Conservation (phyloP, 164 flowering plant species). For the Chimonanthus salicifolius region DNA sequence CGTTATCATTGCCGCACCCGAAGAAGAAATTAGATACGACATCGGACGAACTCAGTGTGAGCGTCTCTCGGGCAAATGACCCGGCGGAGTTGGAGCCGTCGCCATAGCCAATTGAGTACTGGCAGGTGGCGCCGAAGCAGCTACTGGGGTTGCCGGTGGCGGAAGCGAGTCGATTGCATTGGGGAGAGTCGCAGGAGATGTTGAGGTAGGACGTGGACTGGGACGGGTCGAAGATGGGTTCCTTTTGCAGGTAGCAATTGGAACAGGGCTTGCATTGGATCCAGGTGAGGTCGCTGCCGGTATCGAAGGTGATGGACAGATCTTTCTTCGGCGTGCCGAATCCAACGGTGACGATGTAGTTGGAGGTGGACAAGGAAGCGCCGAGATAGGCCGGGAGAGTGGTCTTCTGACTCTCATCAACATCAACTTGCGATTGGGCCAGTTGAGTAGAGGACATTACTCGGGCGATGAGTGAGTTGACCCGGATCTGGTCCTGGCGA, state of each 20-base stretch:
- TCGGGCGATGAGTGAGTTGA: conserved; percentile 27
- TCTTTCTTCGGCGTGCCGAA: conserved; percentile 58
- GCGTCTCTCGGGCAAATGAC: conserved; percentile 26
- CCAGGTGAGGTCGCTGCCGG: conserved; percentile 8
- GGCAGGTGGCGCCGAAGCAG: conserved; percentile 34
- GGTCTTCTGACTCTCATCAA: neutral
- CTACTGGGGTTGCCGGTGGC: conserved; percentile 22
- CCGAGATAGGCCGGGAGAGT: conserved; percentile 36
- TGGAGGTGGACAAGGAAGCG: conserved; percentile 32
- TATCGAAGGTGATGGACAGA: conserved; percentile 5
- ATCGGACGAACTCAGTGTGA: conserved; percentile 25
- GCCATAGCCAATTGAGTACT: conserved; percentile 44
- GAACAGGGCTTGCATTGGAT: conserved; percentile 9
- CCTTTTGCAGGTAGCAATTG: neutral
- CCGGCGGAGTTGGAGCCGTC: conserved; percentile 46
- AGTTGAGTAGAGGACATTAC: neutral
- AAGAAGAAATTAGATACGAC: conserved; percentile 26
- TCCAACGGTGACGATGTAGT: conserved; percentile 57
- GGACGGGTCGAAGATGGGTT: conserved; percentile 33
- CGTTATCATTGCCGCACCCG: conserved; percentile 59
- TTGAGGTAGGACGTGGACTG: conserved; percentile 31
- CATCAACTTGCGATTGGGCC: conserved; percentile 2
- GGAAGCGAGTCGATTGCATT: conserved; percentile 13
- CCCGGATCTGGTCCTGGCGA: conserved; percentile 39
- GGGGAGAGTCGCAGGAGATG: conserved; percentile 28